Conservation (phyloP, 306 rosid genomes). For the Trichosanthes cucumerina region DNA sequence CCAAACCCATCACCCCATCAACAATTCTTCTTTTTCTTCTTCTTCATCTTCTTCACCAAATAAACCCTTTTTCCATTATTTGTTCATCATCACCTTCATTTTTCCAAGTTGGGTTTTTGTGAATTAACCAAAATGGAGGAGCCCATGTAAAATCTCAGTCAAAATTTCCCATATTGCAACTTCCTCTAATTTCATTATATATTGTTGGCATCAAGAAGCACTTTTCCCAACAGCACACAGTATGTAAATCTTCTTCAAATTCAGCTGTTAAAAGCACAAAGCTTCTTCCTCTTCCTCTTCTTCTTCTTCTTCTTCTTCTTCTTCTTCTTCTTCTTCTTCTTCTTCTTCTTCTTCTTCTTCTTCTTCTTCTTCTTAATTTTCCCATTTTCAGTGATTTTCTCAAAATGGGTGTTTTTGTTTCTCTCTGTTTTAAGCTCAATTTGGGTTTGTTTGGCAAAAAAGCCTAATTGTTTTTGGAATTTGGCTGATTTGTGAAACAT, state of each 20-base stretch:
- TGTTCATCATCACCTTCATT: neutral
- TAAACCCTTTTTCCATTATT: neutral
- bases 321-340: neutral
- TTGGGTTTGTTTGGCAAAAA: neutral
- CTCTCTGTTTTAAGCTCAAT: neutral
- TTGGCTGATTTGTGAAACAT: constrained; percentile 7
- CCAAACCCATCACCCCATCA: neutral
- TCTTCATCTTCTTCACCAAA: neutral
- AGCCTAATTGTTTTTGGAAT: neutral
- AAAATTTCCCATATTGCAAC: neutral
- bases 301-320: neutral
- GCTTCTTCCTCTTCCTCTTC: neutral
- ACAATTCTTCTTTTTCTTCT: neutral
- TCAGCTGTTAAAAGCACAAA: neutral
- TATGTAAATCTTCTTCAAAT: neutral
- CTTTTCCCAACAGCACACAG: neutral
- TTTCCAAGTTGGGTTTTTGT: neutral
- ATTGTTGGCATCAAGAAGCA: neutral
- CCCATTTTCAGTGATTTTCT: neutral
- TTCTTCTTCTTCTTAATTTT: neutral
- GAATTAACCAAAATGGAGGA: neutral
- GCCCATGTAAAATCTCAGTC: neutral
- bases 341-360: neutral
- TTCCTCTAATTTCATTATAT: neutral
- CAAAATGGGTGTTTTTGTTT: neutral